Evolutionary conservation across 2,329 filamentous ascomycete genomes (phyloP).

Genomic region (Exophiala sideris): DNA sequence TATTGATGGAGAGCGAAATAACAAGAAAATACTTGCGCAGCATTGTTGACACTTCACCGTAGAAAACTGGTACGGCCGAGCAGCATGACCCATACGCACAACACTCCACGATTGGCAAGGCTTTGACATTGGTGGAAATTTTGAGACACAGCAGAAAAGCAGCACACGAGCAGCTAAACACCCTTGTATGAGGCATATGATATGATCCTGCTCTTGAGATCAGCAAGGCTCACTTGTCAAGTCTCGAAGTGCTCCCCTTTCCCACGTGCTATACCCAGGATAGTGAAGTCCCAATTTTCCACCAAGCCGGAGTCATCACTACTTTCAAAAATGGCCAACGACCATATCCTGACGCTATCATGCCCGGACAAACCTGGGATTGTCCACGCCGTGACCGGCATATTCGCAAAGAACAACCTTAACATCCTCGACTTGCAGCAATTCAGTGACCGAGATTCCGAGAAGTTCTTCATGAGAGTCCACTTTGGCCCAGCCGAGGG

Average conservation of each 20-base stretch:
- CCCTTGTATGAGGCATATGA: background rate
- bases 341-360: slow-evolving; percentile 74
- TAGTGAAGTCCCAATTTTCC: background rate
- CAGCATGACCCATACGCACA: no score
- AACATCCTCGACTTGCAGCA: slow-evolving; percentile 84
- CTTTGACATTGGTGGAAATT: no score
- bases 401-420: slow-evolving; percentile 69
- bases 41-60: no score
- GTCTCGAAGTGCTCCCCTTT: background rate
- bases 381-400: slow-evolving; percentile 76
- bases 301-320: background rate
- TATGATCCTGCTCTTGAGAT: background rate
- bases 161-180: background rate
- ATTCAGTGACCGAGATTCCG: slow-evolving; percentile 70
- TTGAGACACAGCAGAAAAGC: background rate
- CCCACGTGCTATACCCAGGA: background rate
- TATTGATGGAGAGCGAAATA: no score
- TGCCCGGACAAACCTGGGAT: slow-evolving; percentile 83
- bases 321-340: slow-evolving; percentile 38
- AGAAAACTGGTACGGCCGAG: no score
- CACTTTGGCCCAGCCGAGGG: slow-evolving; percentile 66
- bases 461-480: slow-evolving; percentile 85
- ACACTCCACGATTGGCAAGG: no score
- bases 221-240: background rate
- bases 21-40: no score